phyloP scores from a whole-genome alignment of 192 early-diverging fungal species.

The Backusella sp. region DNA sequence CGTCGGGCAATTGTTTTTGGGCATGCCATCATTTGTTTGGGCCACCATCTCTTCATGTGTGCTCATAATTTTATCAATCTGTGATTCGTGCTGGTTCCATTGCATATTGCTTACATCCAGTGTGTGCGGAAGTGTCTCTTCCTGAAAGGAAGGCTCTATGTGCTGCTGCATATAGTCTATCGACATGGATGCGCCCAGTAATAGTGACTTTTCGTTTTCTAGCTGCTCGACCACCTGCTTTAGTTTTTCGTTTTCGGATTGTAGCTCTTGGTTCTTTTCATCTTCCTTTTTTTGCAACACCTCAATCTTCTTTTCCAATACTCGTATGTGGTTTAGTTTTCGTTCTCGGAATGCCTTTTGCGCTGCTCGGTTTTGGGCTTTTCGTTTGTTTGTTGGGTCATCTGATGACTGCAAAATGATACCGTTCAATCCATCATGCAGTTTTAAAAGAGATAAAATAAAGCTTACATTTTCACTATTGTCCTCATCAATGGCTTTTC shows the following conservation, averaged over 20 bases:
- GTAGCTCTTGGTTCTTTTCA: background rate
- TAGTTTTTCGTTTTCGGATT: conserved; percentile 2
- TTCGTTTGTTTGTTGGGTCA: conserved; percentile 34
- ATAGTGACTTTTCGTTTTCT: background rate
- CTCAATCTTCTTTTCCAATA: conserved; percentile 73
- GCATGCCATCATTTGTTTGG: background rate
- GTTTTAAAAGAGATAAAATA: background rate
- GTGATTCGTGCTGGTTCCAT: background rate
- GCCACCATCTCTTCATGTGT: background rate
- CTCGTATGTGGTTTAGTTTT: conserved; percentile 73
- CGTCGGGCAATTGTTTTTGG: background rate
- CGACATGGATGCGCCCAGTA: background rate
- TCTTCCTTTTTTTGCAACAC: conserved; percentile 15
- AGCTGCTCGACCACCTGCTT: background rate
- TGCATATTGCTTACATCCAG: background rate
- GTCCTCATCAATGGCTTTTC: background rate
- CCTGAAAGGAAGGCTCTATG: background rate
- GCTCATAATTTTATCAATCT: background rate
- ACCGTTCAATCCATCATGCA: too few relatives aligned
- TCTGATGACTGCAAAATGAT: background rate
- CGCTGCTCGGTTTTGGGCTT: conserved; percentile 86
- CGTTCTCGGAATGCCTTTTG: conserved; percentile 91
- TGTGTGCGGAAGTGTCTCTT: background rate
- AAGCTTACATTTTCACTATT: background rate
- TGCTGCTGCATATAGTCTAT: background rate